phyloP scores from a whole-genome alignment of 75 land plant genomes.

The Cryptomeria japonica region DNA sequence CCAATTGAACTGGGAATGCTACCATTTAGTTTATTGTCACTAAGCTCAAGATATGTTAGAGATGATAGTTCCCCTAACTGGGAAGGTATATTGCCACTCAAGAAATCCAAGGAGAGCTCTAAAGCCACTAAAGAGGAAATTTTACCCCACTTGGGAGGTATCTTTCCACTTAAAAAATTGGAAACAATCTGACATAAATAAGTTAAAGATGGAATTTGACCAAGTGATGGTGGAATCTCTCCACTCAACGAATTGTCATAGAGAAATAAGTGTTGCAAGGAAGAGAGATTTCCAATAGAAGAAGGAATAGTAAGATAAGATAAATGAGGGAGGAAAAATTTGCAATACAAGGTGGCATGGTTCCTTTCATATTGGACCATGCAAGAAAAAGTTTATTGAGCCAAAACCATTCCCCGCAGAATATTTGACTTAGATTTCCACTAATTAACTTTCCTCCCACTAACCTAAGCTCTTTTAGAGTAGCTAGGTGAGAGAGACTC shows the following conservation, averaged over 20 bases:
- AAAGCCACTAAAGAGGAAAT: no score
- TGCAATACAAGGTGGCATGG: background rate
- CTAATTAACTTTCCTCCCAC: background rate
- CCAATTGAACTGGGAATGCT: no score
- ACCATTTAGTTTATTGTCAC: no score
- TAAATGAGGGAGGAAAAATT: background rate
- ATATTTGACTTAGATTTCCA: background rate
- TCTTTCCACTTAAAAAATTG: conserved; percentile 60
- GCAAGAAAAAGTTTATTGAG: background rate
- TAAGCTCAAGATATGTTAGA: no score
- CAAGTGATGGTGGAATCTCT: conserved; percentile 48
- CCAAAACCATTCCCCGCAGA: background rate
- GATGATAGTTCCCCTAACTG: no score
- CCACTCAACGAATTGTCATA: no score
- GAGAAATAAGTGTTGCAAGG: no score
- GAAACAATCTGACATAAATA: conserved; percentile 65
- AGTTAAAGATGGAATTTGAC: conserved; percentile 28
- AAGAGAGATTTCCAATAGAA: no score
- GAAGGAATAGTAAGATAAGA: background rate
- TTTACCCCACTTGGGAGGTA: no score
- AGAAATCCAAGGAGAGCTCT: no score
- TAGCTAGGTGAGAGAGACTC: background rate
- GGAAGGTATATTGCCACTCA: no score
- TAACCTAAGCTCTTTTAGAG: background rate
- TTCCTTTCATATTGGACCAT: background rate